Percentiles rank a stretch among this genome's conserved stretches.
Evolutionary conservation across 208 protist species (phyloP).

Genomic region (Crithidia mellificae): DNA sequence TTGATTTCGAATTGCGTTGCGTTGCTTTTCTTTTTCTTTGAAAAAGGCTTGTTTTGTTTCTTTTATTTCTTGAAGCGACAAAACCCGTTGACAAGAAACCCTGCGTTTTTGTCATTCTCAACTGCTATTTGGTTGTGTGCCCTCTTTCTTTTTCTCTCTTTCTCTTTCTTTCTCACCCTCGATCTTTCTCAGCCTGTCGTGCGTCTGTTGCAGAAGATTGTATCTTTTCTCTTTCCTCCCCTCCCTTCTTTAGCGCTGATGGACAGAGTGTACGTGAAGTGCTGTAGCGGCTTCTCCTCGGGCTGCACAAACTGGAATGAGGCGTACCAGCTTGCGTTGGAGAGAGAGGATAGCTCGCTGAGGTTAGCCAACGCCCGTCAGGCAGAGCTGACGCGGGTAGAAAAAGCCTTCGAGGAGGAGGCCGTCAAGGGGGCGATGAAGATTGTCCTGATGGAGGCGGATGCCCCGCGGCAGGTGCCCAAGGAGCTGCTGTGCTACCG

Average conservation of each 20-base stretch:
- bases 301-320: constrained; percentile 71
- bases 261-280: constrained; percentile 46
- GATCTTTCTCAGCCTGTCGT: too few relatives aligned
- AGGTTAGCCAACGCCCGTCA: constrained; percentile 43
- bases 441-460: constrained; percentile 79
- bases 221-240: background rate
- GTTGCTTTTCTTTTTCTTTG: too few relatives aligned
- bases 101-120: too few relatives aligned
- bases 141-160: too few relatives aligned
- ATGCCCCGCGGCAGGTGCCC: constrained; percentile 60
- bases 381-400: constrained; percentile 49
- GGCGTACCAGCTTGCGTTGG: constrained; percentile 71
- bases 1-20: too few relatives aligned
- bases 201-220: too few relatives aligned
- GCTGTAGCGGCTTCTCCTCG: constrained; percentile 44
- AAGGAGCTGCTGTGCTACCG: constrained; percentile 82
- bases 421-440: constrained; percentile 44
- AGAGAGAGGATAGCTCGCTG: constrained; percentile 65
- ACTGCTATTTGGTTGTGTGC: too few relatives aligned
- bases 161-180: too few relatives aligned
- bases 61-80: too few relatives aligned
- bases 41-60: too few relatives aligned
- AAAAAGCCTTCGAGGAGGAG: constrained; percentile 59
- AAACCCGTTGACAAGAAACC: too few relatives aligned
- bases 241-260: constrained; percentile 11